Percentiles rank a stretch among this genome's conserved stretches.
Conservation (phyloP, 1,139 yeast genomes). For the Chernovozyma sophiae-reginae region DNA sequence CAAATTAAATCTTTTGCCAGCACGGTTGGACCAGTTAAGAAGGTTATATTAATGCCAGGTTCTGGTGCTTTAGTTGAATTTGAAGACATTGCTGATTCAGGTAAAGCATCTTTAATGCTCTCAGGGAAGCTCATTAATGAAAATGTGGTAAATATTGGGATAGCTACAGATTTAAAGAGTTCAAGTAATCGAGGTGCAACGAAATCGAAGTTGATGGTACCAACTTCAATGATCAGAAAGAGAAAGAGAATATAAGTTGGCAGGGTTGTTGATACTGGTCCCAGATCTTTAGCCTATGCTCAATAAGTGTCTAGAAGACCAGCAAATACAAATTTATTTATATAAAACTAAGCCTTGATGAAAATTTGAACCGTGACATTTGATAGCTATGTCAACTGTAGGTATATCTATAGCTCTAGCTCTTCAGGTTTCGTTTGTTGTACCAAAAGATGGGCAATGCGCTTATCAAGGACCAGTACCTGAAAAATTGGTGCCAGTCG, state of each 20-base stretch:
- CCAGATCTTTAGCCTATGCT: too few species aligned
- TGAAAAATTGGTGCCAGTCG: too few species aligned
- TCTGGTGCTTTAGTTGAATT: conserved; percentile 55
- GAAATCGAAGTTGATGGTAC: conserved; percentile 11
- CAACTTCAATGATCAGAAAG: conserved; percentile 5
- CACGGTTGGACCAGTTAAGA: conserved; percentile 32
- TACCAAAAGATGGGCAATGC: too few species aligned
- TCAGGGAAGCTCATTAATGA: conserved; percentile 40
- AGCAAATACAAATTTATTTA: too few species aligned
- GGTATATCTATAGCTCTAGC: too few species aligned
- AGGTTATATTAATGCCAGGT: conserved; percentile 46
- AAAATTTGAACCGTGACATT: too few species aligned
- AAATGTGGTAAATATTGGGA: conserved; percentile 30
- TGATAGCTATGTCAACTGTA: too few species aligned
- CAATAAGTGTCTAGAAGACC: too few species aligned
- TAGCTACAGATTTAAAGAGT: neutral
- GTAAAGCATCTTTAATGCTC: conserved; percentile 52
- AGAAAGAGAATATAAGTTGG: conserved; percentile 3
- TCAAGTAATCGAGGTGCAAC: conserved; percentile 5
- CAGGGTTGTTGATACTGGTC: too few species aligned
- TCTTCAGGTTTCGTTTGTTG: too few species aligned
- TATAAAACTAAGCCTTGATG: too few species aligned
- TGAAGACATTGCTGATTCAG: conserved; percentile 44
- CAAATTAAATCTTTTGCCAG: conserved; percentile 32
- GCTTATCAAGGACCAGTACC: too few species aligned